These are phyloP conservation scores for Debaryomyces castellii DNA, from an alignment of 805 yeast species.

Conservation along the genomic window DNA sequence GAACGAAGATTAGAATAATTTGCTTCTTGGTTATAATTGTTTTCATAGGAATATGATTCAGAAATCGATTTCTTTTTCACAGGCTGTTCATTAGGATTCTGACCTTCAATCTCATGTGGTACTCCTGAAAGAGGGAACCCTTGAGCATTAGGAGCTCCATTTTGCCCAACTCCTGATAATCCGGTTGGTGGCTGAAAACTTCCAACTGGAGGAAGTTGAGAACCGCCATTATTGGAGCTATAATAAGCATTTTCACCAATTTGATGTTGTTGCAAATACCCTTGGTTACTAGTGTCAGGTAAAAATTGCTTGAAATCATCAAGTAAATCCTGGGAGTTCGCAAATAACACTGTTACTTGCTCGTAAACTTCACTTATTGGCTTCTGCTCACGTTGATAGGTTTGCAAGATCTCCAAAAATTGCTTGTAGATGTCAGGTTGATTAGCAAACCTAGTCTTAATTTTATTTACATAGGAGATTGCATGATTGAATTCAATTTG, in stretches of 20 bases:
- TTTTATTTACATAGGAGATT: conserved; percentile 91
- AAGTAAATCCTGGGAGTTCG: conserved; percentile 89
- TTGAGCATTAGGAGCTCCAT: conserved; percentile 17
- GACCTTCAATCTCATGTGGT: conserved; percentile 11
- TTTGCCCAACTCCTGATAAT: conserved; percentile 24
- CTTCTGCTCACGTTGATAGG: conserved; percentile 93
- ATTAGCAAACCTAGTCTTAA: conserved; percentile 86
- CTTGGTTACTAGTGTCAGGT: conserved; percentile 71
- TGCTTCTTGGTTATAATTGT: conserved; percentile 42
- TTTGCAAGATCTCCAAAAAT: conserved; percentile 90
- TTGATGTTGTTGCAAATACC: conserved; percentile 14
- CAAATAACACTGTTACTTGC: conserved; percentile 85
- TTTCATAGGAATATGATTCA: conserved; percentile 31
- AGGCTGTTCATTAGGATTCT: conserved; percentile 3
- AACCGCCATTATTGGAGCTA: conserved; percentile 23
- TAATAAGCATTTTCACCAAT: conserved; percentile 22
- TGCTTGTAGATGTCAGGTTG: conserved; percentile 96
- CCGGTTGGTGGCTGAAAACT: conserved; percentile 71
- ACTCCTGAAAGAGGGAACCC: conserved; percentile 9
- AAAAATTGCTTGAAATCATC: conserved; percentile 94
- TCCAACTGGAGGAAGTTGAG: conserved; percentile 85
- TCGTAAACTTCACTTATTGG: conserved; percentile 94
- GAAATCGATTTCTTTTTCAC: conserved; percentile 22
- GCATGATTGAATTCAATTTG: conserved; percentile 98
- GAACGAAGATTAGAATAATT: conserved; percentile 50